Base-by-base conservation (phyloP, 768 basidiomycete species). In the Panaeolus papilionaceus region DNA sequence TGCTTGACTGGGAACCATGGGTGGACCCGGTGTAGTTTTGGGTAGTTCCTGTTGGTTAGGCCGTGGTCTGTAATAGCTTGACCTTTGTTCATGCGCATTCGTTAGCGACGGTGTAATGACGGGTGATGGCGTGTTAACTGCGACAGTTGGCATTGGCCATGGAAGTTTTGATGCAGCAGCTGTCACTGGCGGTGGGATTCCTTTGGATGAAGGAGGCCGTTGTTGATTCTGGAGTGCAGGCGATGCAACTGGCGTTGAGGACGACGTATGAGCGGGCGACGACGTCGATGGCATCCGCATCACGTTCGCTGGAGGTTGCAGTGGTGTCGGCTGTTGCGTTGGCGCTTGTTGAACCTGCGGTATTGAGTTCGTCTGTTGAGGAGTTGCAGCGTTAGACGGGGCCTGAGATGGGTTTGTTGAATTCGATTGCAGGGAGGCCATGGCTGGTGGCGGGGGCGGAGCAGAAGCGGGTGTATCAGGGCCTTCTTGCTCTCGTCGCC, bases 61-160 rank as follows among this genome's bases (percentile, higher is more conserved):
- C 37, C 75, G 62, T 10, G 75, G 75, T 51, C 89, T 84, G 69
- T 90, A 91, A 74, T 90, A 90, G 68, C 82, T 81, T 67, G 81
- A 79, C 14, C 83, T 76, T 42, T 80, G 84, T n/a, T 85, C 85
- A 39, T 78, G 79, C 7, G 74, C 74, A 1, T 75, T 71, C n/a
- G 71, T 49, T 11, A 77, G 71, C 0, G 82, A 71, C n/a, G 79
- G 71, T 3, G 84, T 70, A 23, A 90, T 80, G 3, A 89, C 85
- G 2, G 89, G 85, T 5, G 89, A 86, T 0, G 85, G 74, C 2
- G 88, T 87, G 54, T 83, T 83, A 10, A 83, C 87, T 0, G 91
- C 90, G 38, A 91, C 85, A 0, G 88, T 90, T 1, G 91, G 90
- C 89, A 92, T 91, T 6, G 91, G 89, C 85, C 88, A 92, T 4